These are phyloP conservation scores for Obelidium mucronatum DNA, from an alignment of 192 early-diverging fungal species.

Conservation along the genomic window DNA sequence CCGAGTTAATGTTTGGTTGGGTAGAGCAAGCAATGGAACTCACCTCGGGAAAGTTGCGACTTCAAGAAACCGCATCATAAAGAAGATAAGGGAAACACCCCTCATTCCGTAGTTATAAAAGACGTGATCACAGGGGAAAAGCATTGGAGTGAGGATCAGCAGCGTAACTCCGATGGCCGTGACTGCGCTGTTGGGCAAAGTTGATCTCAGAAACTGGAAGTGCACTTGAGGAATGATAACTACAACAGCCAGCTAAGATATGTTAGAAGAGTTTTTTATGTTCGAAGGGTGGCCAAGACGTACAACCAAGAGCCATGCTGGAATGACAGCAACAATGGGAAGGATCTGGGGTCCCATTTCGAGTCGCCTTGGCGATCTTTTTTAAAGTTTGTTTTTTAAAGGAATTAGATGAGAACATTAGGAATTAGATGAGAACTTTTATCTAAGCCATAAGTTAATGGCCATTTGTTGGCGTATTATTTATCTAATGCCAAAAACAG, in stretches of 20 bases:
- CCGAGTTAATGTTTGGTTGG: not conserved
- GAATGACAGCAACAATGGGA: not conserved
- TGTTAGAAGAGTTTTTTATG: not conserved
- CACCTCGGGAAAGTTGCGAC: not conserved
- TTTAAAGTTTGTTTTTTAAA: too few relatives aligned
- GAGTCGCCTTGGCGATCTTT: too few relatives aligned
- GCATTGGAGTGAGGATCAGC: not conserved
- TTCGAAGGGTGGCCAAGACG: not conserved
- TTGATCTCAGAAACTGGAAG: not conserved
- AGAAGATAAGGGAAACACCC: not conserved
- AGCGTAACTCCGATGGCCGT: not conserved
- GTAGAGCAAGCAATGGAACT: not conserved
- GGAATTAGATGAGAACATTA: not conserved
- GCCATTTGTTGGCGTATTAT: not conserved
- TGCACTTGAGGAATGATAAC: conserved; percentile 3
- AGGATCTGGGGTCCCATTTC: not conserved
- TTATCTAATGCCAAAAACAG: not conserved
- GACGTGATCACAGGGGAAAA: not conserved
- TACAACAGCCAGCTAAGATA: not conserved
- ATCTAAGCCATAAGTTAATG: not conserved
- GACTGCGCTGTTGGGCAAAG: not conserved
- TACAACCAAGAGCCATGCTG: not conserved
- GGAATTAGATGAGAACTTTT: not conserved
- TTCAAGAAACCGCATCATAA: not conserved
- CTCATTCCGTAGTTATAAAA: not conserved